Evolutionary conservation across 1,284 basidiomycete genomes (phyloP), one percentile per base, ranked within the genome.

Genomic region (Testicularia cyperi): DNA sequence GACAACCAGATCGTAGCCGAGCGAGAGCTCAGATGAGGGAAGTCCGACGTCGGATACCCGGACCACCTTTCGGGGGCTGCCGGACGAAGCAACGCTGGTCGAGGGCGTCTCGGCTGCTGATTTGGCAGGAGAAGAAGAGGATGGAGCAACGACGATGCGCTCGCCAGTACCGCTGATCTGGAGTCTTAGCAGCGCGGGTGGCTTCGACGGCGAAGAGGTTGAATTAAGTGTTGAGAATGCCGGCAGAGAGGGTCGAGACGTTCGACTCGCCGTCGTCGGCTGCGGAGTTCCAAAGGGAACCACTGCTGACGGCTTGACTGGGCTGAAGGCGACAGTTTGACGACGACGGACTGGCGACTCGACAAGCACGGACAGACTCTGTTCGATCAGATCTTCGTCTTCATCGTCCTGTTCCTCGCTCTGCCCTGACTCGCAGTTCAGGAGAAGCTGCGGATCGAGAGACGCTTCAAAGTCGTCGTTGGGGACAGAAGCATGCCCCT

Each of bases 301-400:
- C 37, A 61, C 25, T 9, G 38, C 18, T 9, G 49, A 45, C 14
- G 45, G 2, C 30, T 54, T 54, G 35, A 61, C 57, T 5, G 57
- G 57, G 37, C 58, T 52, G 33, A 52, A 55, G 29, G 13, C 19
- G 25, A n/a, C n/a, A n/a, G n/a, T n/a, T n/a, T n/a, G n/a, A n/a
- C n/a, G n/a, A n/a, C n/a, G n/a, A n/a, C n/a, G n/a, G n/a, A n/a
- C n/a, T 12, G 49, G 42, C 4, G 41, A 45, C 18, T 44, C 45
- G 30, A 42, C 31, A 16, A 48, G 25, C 13, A n/a, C n/a, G n/a
- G 51, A 54, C 16, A 63, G 39, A 25, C 60, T 63, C 15, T 56
- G 44, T 31, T 63, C 60, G 13, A 63, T 54, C 46, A 57, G 53
- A 28, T 57, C 60, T 27, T 63, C 60, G 27, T 63, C 54, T 2